Evolutionary conservation across 306 rosid species (phyloP).

Genomic region (Comarum palustre): DNA sequence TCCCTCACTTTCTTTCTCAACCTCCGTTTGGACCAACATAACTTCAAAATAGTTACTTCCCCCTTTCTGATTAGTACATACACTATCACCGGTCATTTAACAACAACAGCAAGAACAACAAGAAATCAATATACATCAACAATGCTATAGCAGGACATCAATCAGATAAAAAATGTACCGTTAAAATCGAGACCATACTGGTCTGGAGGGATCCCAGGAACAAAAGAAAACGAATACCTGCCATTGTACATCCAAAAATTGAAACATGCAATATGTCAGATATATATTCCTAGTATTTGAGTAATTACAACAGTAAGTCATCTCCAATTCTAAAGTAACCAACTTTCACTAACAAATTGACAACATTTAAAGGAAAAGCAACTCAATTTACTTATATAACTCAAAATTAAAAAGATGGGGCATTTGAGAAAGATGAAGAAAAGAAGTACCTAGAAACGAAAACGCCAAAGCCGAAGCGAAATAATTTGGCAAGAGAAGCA

Average conservation of each 20-base stretch:
- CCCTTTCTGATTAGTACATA: not conserved
- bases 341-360: not conserved
- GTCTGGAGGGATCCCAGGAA: constrained; percentile 62
- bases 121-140: not conserved
- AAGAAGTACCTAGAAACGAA: constrained; percentile 76
- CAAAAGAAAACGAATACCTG: constrained; percentile 74
- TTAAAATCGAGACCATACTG: constrained; percentile 63
- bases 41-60: not conserved
- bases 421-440: not conserved
- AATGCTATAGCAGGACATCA: constrained; percentile 18
- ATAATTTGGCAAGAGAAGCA: constrained; percentile 57
- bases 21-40: not conserved
- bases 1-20: too few species aligned
- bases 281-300: not conserved
- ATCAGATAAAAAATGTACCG: constrained; percentile 48
- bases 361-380: too few species aligned
- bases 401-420: not conserved
- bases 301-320: not conserved
- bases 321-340: not conserved
- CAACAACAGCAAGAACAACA: constrained; percentile 18
- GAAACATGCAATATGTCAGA: not conserved
- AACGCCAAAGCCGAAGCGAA: constrained; percentile 80
- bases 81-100: constrained; percentile 14
- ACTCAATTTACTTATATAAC: not conserved
- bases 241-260: constrained; percentile 18